Conservation (phyloP, 805 yeast species). For the Nakazawaea anatomiae region DNA sequence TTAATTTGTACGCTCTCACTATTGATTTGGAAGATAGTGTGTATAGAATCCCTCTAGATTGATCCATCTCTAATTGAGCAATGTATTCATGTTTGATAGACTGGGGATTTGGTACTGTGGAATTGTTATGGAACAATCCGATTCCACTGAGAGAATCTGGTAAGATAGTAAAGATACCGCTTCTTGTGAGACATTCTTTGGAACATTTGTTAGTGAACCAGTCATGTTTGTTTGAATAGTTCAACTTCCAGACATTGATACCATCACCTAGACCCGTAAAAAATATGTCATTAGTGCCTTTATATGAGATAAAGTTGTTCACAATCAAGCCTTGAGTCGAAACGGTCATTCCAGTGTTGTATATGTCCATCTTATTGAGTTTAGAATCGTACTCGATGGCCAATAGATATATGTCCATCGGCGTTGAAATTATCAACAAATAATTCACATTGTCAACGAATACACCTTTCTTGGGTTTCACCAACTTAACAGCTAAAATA, state of each 20-base stretch:
- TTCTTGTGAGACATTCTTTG: conserved; percentile 77
- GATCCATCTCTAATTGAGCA: conserved; percentile 65
- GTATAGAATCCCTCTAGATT: conserved; percentile 70
- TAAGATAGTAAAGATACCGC: conserved; percentile 46
- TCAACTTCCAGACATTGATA: conserved; percentile 78
- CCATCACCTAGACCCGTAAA: conserved; percentile 81
- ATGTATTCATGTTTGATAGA: conserved; percentile 46
- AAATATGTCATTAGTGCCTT: conserved; percentile 70
- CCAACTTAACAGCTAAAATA: conserved; percentile 68
- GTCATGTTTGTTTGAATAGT: conserved; percentile 74
- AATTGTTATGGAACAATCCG: conserved; percentile 14
- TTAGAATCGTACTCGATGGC: conserved; percentile 54
- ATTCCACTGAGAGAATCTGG: conserved; percentile 25
- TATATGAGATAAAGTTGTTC: conserved; percentile 52
- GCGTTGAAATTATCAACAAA: conserved; percentile 72
- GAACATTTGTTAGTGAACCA: conserved; percentile 84
- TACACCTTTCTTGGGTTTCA: conserved; percentile 75
- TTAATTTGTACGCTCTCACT: conserved; percentile 71
- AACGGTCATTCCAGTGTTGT: conserved; percentile 77
- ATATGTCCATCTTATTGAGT: conserved; percentile 53
- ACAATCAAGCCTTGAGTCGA: conserved; percentile 75
- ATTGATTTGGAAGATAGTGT: conserved; percentile 76
- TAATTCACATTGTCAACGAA: conserved; percentile 75
- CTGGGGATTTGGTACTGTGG: conserved; percentile 3
- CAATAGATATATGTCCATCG: conserved; percentile 68